These are phyloP conservation scores for Pichia occidentalis DNA, from an alignment of 805 yeast species.

Conservation along the genomic window DNA sequence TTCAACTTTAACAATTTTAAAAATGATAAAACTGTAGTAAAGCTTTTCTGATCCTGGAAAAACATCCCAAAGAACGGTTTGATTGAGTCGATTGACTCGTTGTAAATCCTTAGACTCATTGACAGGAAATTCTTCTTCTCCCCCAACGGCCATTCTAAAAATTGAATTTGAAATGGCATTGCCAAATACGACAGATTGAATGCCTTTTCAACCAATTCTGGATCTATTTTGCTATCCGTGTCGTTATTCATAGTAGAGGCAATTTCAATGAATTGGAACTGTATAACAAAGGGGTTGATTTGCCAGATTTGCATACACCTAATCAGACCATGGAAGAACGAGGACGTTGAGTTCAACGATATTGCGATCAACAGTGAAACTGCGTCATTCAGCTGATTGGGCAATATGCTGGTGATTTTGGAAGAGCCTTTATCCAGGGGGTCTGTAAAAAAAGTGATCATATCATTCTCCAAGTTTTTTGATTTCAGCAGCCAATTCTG, in stretches of 20 bases:
- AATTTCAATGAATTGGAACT: slow-evolving; percentile 14
- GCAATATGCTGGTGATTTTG: slow-evolving; percentile 3
- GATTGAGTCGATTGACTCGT: slow-evolving; percentile 12
- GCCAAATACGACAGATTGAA: slow-evolving; percentile 22
- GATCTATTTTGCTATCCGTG: slow-evolving; percentile 16
- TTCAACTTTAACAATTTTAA: slow-evolving; percentile 17
- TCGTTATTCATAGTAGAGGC: slow-evolving; percentile 1
- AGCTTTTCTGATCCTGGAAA: slow-evolving; percentile 18
- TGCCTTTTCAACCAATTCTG: slow-evolving; percentile 18
- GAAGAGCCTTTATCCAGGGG: neutral
- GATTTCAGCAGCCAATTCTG: slow-evolving; percentile 15
- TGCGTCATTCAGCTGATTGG: slow-evolving; percentile 8
- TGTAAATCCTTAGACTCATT: slow-evolving; percentile 15
- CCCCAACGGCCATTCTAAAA: slow-evolving; percentile 24
- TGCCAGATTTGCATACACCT: slow-evolving; percentile 29
- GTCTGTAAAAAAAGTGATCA: slow-evolving; percentile 6
- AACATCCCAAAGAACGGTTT: slow-evolving; percentile 13
- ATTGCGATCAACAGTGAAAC: slow-evolving; percentile 14
- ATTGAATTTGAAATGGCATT: slow-evolving; percentile 21
- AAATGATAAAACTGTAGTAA: slow-evolving; percentile 19
- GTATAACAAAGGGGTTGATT: slow-evolving; percentile 26
- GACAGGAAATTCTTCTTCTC: slow-evolving; percentile 14
- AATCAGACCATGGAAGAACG: slow-evolving; percentile 22
- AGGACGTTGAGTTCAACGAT: slow-evolving; percentile 18
- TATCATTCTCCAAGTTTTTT: slow-evolving; percentile 10